Evolutionary conservation across 176 grass and related monocot genomes (phyloP).

Genomic region (Oropetium thomaeum): DNA sequence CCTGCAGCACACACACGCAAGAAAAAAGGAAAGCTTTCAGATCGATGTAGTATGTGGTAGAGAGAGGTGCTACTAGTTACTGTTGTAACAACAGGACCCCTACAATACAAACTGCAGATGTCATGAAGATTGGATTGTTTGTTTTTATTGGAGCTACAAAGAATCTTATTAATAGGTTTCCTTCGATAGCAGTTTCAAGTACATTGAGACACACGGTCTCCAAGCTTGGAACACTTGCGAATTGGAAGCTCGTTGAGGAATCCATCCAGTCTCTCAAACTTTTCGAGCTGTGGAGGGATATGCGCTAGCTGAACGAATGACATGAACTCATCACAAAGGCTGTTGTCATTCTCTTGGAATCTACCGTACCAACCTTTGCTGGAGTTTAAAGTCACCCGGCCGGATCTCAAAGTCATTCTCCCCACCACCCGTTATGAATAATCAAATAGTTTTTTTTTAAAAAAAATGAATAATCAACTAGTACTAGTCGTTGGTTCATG

Average conservation of each 20-base stretch:
- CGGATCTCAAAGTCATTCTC: constrained; percentile 37
- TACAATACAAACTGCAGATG: not conserved
- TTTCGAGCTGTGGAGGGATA: constrained; percentile 14
- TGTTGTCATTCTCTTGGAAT: constrained; percentile 55
- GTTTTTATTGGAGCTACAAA: constrained; percentile 10
- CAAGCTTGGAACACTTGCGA: constrained; percentile 5
- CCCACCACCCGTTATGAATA: constrained; percentile 22
- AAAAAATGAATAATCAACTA: too few relatives aligned
- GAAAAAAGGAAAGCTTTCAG: not conserved
- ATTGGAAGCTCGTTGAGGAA: constrained; percentile 19
- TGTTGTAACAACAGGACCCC: not conserved
- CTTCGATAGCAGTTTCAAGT: constrained; percentile 5
- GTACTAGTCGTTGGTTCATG: too few relatives aligned
- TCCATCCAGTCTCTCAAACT: constrained; percentile 15
- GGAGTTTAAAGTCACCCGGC: constrained; percentile 23
- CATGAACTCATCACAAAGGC: constrained; percentile 28
- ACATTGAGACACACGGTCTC: constrained; percentile 21
- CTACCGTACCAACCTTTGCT: constrained; percentile 30
- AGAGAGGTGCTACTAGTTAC: too few relatives aligned
- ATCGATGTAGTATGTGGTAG: too few relatives aligned
- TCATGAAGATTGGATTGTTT: not conserved
- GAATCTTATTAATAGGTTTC: constrained; percentile 27
- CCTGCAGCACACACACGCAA: constrained; percentile 50
- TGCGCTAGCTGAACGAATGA: constrained; percentile 1
- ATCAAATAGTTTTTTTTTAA: too few relatives aligned